Conservation (phyloP, 2,329 filamentous ascomycete species). For the Fusarium mangiferae region DNA sequence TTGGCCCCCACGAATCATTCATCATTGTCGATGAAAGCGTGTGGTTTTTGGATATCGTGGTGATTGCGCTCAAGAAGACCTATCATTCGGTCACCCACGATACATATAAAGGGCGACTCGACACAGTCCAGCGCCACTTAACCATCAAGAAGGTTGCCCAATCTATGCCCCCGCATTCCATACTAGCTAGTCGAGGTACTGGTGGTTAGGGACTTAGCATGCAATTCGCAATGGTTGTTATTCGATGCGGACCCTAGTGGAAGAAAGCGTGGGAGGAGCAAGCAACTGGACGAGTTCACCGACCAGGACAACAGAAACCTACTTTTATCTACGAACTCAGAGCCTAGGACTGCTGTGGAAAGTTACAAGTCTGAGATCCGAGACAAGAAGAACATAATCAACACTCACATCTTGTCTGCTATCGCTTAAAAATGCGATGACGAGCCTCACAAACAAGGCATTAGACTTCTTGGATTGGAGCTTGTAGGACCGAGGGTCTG, state of each 20-base stretch:
- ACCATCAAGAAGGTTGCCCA: neutral
- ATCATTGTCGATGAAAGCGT: neutral
- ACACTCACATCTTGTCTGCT: no score
- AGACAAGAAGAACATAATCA: neutral
- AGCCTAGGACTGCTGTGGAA: neutral
- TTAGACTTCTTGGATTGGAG: no score
- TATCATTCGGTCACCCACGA: neutral
- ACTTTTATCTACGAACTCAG: neutral
- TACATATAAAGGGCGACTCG: neutral
- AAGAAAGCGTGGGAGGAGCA: no score
- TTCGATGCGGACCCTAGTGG: neutral
- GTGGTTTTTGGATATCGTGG: neutral
- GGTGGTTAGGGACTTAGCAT: neutral
- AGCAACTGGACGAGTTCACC: neutral
- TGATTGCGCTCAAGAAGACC: neutral
- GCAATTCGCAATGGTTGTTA: neutral
- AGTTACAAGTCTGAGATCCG: neutral
- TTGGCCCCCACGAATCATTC: no score
- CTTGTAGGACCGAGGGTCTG: no score
- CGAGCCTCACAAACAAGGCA: no score
- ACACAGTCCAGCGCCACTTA: neutral
- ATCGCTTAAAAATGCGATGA: no score
- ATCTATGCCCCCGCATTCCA: no score
- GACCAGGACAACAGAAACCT: neutral
- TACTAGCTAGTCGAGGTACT: neutral